Conservation (phyloP, 2,329 filamentous ascomycete species). For the Cadophora gregata region DNA sequence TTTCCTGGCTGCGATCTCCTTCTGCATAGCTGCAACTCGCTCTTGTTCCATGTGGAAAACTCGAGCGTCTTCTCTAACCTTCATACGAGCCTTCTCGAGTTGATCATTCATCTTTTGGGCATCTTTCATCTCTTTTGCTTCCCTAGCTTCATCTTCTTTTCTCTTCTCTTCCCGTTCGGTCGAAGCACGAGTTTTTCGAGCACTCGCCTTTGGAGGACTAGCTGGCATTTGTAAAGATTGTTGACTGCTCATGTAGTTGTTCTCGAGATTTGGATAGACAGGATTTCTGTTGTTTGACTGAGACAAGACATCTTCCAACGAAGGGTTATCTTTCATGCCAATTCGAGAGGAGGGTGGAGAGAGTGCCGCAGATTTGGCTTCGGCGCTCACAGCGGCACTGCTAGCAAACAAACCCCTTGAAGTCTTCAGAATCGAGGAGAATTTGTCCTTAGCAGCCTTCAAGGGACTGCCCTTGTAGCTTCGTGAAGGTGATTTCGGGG, state of each 20-base stretch:
- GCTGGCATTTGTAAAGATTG: conserved; percentile 26
- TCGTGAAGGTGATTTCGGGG: conserved; percentile 60
- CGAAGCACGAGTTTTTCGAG: conserved; percentile 60
- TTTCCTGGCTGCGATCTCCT: conserved; percentile 58
- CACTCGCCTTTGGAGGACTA: conserved; percentile 40
- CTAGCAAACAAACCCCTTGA: conserved; percentile 87
- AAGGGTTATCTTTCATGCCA: conserved; percentile 51
- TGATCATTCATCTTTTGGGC: conserved; percentile 65
- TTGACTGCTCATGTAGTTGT: conserved; percentile 37
- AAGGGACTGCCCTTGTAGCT: conserved; percentile 75
- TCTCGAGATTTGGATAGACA: conserved; percentile 54
- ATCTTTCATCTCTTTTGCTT: conserved; percentile 70
- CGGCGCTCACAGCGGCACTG: conserved; percentile 68
- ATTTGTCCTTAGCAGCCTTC: conserved; percentile 89
- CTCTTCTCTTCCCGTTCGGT: conserved; percentile 64
- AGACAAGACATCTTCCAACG: conserved; percentile 51
- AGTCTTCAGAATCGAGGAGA: conserved; percentile 88
- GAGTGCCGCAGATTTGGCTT: conserved; percentile 63
- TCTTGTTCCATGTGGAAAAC: conserved; percentile 65
- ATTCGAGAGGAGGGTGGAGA: conserved; percentile 59
- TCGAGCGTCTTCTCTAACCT: conserved; percentile 72
- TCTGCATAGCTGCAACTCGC: conserved; percentile 58
- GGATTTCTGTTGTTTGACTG: conserved; percentile 43
- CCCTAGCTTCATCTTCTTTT: conserved; percentile 66
- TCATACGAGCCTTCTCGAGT: conserved; percentile 69